Evolutionary conservation across 352 stramenopile genomes (phyloP), one percentile per base, ranked within the genome.

Genomic region (Globisporangium spiculum): DNA sequence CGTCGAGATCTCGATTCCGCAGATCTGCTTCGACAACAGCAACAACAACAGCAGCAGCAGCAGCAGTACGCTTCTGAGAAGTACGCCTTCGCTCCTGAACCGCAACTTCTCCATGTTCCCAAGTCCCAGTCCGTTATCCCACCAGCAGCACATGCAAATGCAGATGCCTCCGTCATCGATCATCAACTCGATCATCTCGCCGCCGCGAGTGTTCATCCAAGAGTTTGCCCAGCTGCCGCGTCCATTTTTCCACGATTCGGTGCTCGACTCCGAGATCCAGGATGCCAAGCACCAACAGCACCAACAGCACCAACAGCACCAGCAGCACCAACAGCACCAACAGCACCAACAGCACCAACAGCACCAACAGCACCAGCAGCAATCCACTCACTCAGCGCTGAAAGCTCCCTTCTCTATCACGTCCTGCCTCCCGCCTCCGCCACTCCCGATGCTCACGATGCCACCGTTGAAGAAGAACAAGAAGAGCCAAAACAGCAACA

Each of bases 391-490:
- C 38, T 65, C 67, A 59, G 75, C 64, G 30, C 72, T 75, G 8
- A 68, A 69, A 14, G 67, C 76, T 26, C 79, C 69, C 2, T 69
- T 63, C 20, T 81, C 83, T 24, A 73, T 91, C 59, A 83, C 76
- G 16, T 88, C 81, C 3, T 89, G 75, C 22, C 75, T 91, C 1
- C 54, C 59, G 26, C 83, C 83, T 27, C 83, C 83, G 22, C 73
- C 80, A 22, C 72, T 92, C 46, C 84, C 84, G 1, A 85, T 93
- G 85, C 85, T 92, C 46, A 83, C 84, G 1, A 85, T 93, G 85
- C 85, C 85, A 20, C 83, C 85, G 1, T 65, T 88, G 27, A 93
- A 93, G 74, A 91, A 91, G 69, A 90, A 85, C 61, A 89, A 81
- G 58, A 53, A 63, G 32, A 18, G 65, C 22, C 3, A 30, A 27